Evolutionary conservation across 23 red algal species (phyloP).

Genomic region (Gracilaria vermiculophylla): DNA sequence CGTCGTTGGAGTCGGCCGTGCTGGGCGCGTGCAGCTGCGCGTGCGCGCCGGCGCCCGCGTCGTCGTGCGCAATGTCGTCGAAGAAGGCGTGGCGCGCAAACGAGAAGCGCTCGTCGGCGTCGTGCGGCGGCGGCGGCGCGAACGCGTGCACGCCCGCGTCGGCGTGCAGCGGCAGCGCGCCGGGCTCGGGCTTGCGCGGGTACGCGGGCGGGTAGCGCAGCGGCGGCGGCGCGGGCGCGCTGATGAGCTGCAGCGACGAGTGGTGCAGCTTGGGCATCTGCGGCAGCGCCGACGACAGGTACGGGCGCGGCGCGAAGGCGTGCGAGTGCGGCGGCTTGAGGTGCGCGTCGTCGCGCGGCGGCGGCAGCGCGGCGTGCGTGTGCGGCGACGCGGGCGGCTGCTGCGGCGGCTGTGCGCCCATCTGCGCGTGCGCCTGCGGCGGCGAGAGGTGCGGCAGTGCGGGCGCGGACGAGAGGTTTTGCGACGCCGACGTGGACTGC

Average conservation of each 20-base stretch:
- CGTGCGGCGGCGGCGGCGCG: slow-evolving; percentile 27
- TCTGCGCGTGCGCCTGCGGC: neutral
- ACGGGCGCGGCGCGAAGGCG: neutral
- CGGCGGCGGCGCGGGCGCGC: neutral
- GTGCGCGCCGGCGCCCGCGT: slow-evolving; percentile 1
- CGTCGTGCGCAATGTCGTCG: slow-evolving; percentile 37
- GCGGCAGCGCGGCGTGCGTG: neutral
- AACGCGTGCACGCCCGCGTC: slow-evolving; percentile 36
- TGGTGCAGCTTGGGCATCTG: slow-evolving; percentile 37
- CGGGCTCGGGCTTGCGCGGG: neutral
- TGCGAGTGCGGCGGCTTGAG: neutral
- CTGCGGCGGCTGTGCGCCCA: neutral
- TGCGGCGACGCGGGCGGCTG: neutral
- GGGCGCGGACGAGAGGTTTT: neutral
- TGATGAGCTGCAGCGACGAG: slow-evolving; percentile 1
- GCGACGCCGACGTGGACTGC: neutral
- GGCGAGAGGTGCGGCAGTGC: neutral
- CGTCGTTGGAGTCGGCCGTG: slow-evolving; percentile 22
- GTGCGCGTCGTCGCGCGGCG: neutral
- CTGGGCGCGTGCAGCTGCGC: neutral
- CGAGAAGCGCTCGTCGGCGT: slow-evolving; percentile 46
- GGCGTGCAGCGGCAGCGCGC: slow-evolving; percentile 45
- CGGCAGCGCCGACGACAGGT: neutral
- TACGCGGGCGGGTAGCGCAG: slow-evolving; percentile 11
- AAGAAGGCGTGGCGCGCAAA: slow-evolving; percentile 31